Conservation (phyloP, 352 stramenopile species). For the Pythium coloratum region DNA sequence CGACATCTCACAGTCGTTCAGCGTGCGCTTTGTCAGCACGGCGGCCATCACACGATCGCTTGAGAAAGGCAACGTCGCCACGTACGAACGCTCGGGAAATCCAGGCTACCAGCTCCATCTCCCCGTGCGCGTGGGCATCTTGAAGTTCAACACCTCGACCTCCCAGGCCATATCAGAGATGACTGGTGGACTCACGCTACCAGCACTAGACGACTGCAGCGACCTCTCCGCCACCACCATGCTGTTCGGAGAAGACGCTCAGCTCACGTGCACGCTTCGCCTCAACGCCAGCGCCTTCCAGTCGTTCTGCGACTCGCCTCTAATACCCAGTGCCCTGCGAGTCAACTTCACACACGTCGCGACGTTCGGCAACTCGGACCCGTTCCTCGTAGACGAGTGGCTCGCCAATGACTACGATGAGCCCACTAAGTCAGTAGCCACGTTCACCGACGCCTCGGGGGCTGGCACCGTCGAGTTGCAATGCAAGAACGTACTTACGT, state of each 20-base stretch:
- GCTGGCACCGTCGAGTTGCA: constrained; percentile 30
- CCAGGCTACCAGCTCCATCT: constrained; percentile 38
- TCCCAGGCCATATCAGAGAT: constrained; percentile 34
- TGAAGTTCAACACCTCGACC: constrained; percentile 12
- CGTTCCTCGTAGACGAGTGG: constrained; percentile 38
- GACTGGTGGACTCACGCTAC: constrained; percentile 30
- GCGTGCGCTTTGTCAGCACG: constrained; percentile 35
- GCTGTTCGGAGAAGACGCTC: constrained; percentile 42
- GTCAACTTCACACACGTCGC: constrained; percentile 48
- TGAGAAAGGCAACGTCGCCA: constrained; percentile 35
- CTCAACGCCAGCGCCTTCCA: constrained; percentile 32
- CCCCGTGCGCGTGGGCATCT: constrained; percentile 36
- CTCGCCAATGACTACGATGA: constrained; percentile 42
- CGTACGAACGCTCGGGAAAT: constrained; percentile 40
- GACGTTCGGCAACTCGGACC: constrained; percentile 44
- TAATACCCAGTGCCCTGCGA: constrained; percentile 21
- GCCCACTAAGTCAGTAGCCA: constrained; percentile 23
- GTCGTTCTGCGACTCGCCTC: constrained; percentile 27
- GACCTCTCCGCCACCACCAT: constrained; percentile 8
- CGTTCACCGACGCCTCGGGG: constrained; percentile 21
- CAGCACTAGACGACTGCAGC: constrained; percentile 33
- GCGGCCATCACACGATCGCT: constrained; percentile 27
- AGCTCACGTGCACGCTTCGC: constrained; percentile 33
- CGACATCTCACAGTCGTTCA: constrained; percentile 34
- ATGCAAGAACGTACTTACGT: constrained; percentile 31